Evolutionary conservation across 2,329 filamentous ascomycete genomes (phyloP), one percentile per base, ranked within the genome.

Genomic region (Drechslerella dactyloides): DNA sequence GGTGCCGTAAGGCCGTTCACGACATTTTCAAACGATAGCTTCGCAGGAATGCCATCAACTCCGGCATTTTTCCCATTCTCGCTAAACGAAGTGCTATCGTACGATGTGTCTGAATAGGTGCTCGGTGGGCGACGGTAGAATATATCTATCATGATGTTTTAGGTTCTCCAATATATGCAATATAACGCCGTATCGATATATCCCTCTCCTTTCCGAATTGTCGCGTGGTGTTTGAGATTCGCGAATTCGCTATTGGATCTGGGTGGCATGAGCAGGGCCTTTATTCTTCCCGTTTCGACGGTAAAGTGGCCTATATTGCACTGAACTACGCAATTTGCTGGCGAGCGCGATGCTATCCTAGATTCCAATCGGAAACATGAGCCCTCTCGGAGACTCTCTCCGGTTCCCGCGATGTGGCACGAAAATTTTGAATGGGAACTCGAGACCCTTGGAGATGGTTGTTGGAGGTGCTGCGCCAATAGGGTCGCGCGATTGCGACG

Each of bases 111-210:
- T 15, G 66, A 70, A 35, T 54, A 64, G 5, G 46, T 64, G 42
- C 54, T 70, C 17, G 58, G 33, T 15, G 66, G 66, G 15, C 66
- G 66, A 19, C 66, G 66, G 23, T 70, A 70, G 27, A 70, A 70
- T 53, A 70, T 19, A 40, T 70, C 66, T 44, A 70, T 55, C 66
- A 70, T 70, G 15, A 4, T 48, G 23, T 24, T 13, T 21, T 51
- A n/a, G n/a, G n/a, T n/a, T n/a, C n/a, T n/a, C n/a, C n/a, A n/a
- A n/a, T n/a, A n/a, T n/a, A n/a, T n/a, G n/a, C n/a, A n/a, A n/a
- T n/a, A n/a, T n/a, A n/a, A n/a, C n/a, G n/a, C n/a, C n/a, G n/a
- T n/a, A n/a, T n/a, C n/a, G n/a, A n/a, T n/a, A n/a, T n/a, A n/a
- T n/a, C n/a, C n/a, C n/a, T n/a, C n/a, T 33, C 27, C 27, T 42